Conservation (phyloP, 306 rosid genomes). For the Mucuna pruriens region DNA sequence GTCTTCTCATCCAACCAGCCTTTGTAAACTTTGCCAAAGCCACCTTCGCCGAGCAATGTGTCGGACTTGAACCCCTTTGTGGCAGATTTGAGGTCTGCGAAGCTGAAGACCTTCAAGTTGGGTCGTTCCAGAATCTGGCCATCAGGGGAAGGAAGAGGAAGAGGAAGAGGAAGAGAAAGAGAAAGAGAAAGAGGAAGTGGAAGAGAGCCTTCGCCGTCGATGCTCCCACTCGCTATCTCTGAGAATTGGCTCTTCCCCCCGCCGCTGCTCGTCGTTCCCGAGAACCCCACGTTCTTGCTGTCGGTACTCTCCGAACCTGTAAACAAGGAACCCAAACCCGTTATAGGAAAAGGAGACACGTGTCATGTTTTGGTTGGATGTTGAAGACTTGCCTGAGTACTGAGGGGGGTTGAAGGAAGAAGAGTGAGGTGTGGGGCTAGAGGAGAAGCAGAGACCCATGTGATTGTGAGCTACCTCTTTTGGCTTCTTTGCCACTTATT, state of each 20-base stretch:
- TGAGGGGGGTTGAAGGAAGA: slow-evolving; percentile 33
- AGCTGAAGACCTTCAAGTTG: slow-evolving; percentile 64
- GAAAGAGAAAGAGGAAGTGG: background rate
- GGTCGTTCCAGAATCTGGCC: slow-evolving; percentile 64
- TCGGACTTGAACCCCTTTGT: slow-evolving; percentile 72
- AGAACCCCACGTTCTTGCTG: slow-evolving; percentile 51
- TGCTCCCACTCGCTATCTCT: slow-evolving; percentile 53
- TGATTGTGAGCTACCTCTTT: slow-evolving; percentile 30
- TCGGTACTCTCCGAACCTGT: slow-evolving; percentile 52
- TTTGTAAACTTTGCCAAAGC: slow-evolving; percentile 83
- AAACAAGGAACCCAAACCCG: background rate
- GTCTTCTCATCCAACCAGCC: slow-evolving; percentile 89
- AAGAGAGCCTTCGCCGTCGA: slow-evolving; percentile 26
- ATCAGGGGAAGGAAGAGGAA: background rate
- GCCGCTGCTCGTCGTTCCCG: slow-evolving; percentile 59
- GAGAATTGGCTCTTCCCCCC: slow-evolving; percentile 66
- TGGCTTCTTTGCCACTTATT: background rate
- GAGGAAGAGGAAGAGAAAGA: background rate
- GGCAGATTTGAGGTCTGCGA: slow-evolving; percentile 63
- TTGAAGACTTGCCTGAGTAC: slow-evolving; percentile 51
- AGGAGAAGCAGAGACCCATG: slow-evolving; percentile 73
- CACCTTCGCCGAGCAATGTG: slow-evolving; percentile 79
- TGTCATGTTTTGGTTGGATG: background rate
- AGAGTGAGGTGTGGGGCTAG: slow-evolving; percentile 30
- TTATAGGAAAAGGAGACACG: background rate